Conservation (phyloP, 805 yeast species). For the Saccharomycopsis microspora region DNA sequence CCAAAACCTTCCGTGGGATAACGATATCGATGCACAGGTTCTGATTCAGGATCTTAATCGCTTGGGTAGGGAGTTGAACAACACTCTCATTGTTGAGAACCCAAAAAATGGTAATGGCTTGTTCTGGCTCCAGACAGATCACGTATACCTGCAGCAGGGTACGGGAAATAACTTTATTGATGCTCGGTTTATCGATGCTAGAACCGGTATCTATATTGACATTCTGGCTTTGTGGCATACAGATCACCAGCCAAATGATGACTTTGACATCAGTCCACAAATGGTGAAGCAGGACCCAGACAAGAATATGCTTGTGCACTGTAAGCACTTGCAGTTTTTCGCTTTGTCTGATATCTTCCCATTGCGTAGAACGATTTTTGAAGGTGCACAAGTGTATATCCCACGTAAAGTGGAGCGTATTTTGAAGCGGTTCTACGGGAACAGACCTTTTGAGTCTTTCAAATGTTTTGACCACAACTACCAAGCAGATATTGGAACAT, state of each 20-base stretch:
- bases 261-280: conserved; percentile 25
- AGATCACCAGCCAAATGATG: conserved; percentile 25
- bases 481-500: conserved; percentile 31
- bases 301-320: conserved; percentile 18
- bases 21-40: conserved; percentile 51
- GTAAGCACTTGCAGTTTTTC: conserved; percentile 23
- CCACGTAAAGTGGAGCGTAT: conserved; percentile 29
- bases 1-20: conserved; percentile 47
- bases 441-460: conserved; percentile 19
- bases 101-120: conserved; percentile 24
- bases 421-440: conserved; percentile 27
- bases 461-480: conserved; percentile 25
- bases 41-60: conserved; percentile 33
- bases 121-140: conserved; percentile 25
- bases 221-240: conserved; percentile 29
- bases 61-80: conserved; percentile 37
- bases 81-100: conserved; percentile 35
- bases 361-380: conserved; percentile 30
- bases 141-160: conserved; percentile 23
- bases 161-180: conserved; percentile 32
- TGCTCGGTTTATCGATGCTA: conserved; percentile 36
- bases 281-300: conserved; percentile 8
- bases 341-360: conserved; percentile 29
- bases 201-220: conserved; percentile 39
- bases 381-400: conserved; percentile 35